phyloP scores from a whole-genome alignment of 441 rosid genomes.

The Corymbia citriodora region DNA sequence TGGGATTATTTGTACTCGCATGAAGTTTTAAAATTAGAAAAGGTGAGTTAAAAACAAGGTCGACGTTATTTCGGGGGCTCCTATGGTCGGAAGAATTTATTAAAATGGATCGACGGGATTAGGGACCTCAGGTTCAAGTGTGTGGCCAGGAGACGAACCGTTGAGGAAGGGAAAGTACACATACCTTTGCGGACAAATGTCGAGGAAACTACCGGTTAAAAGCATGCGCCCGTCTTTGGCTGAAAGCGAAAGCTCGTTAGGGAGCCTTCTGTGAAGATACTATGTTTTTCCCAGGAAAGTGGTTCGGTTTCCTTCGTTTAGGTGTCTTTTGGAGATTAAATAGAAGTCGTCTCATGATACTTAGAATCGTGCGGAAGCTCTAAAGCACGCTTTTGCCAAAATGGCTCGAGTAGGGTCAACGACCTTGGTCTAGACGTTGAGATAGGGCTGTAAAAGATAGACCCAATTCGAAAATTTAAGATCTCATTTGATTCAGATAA shows the following conservation, averaged over 20 bases:
- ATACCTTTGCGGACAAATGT: neutral
- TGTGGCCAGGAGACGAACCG: neutral
- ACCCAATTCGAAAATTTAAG: neutral
- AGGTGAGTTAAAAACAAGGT: neutral
- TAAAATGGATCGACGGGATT: neutral
- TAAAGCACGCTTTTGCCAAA: neutral
- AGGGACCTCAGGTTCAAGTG: neutral
- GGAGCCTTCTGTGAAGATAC: neutral
- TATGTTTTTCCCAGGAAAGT: neutral
- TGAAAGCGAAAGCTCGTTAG: neutral
- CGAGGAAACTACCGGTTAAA: neutral
- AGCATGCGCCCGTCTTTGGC: neutral
- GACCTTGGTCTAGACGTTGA: too few species aligned
- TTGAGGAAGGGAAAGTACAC: neutral
- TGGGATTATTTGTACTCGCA: neutral
- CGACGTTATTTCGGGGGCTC: neutral
- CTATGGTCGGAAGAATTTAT: neutral
- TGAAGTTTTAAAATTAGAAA: neutral
- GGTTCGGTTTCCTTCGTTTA: neutral
- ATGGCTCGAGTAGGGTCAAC: neutral
- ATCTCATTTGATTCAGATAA: rapidly evolving
- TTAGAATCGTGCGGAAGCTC: neutral
- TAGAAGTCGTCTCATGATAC: neutral
- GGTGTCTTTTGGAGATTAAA: neutral
- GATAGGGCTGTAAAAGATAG: neutral